Evolutionary conservation across 2,329 filamentous ascomycete species (phyloP).

Genomic region (Aspergillus melleus): DNA sequence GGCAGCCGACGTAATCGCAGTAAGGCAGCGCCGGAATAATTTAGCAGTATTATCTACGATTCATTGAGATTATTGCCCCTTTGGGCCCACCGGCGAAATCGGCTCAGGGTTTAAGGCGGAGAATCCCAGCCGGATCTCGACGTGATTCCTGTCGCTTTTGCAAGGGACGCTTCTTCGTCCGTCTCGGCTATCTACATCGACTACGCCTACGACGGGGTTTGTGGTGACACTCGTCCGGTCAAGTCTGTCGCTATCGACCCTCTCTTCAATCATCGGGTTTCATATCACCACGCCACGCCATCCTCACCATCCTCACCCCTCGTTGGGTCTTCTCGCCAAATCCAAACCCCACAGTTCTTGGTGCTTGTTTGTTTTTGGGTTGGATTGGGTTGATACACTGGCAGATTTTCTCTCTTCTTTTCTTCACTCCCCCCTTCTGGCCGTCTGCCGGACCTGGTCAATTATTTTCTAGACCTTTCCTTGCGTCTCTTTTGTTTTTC

Average conservation of each 20-base stretch:
- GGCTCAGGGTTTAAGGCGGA: background rate
- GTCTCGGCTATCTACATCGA: background rate
- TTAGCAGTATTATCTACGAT: too few species aligned
- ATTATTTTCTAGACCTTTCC: background rate
- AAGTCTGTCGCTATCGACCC: background rate
- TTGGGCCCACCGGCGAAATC: background rate
- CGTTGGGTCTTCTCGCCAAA: constrained; percentile 3
- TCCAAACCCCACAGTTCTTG: constrained; percentile 14
- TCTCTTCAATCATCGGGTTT: background rate
- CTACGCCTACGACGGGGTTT: background rate
- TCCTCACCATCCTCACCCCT: background rate
- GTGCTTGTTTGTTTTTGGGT: constrained; percentile 8
- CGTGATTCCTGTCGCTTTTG: background rate
- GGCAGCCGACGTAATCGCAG: background rate
- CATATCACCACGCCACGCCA: too few species aligned
- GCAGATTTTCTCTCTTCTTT: constrained; percentile 2
- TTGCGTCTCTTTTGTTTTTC: constrained; percentile 5
- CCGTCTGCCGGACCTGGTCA: background rate
- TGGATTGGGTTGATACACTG: background rate
- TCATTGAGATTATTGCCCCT: background rate
- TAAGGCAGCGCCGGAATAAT: background rate
- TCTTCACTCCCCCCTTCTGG: background rate
- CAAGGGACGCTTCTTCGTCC: background rate
- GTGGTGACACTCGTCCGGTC: background rate
- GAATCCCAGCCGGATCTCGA: background rate